Percentiles rank a stretch among this genome's conserved stretches.
Conservation (phyloP, 2,329 filamentous ascomycete species). For the Xylariaceae sp. region DNA sequence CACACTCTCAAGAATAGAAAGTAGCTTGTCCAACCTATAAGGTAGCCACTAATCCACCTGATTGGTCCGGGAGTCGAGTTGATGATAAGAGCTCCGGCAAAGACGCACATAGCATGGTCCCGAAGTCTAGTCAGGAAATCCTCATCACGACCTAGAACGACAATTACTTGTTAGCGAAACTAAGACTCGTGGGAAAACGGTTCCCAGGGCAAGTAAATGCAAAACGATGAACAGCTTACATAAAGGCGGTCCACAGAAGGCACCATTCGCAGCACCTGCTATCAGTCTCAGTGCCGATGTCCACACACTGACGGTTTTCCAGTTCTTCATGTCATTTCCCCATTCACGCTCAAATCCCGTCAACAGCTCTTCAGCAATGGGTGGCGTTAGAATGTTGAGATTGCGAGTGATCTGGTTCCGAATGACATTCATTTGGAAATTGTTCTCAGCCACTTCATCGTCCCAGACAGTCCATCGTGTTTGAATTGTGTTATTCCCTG, state of each 20-base stretch:
- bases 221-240: slow-evolving; percentile 3
- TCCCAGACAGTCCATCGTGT: slow-evolving; percentile 19
- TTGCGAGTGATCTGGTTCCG: slow-evolving; percentile 14
- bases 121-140: not conserved
- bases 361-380: slow-evolving; percentile 11
- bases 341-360: slow-evolving; percentile 9
- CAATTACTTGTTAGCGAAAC: too few relatives aligned
- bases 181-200: too few relatives aligned
- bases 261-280: slow-evolving; percentile 9
- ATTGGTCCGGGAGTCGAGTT: slow-evolving; percentile 9
- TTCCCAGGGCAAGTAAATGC: too few relatives aligned
- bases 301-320: slow-evolving; percentile 6
- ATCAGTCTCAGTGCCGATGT: slow-evolving; percentile 5
- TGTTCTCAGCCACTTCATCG: not conserved
- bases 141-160: slow-evolving; percentile 1
- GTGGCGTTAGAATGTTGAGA: slow-evolving; percentile 9
- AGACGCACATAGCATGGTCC: slow-evolving; percentile 6
- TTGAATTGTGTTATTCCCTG: slow-evolving; percentile 7
- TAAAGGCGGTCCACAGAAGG: slow-evolving; percentile 8
- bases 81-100: slow-evolving; percentile 6
- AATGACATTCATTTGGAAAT: slow-evolving; percentile 14
- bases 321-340: not conserved
- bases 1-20: not conserved
- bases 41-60: not conserved
- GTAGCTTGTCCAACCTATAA: slow-evolving; percentile 3